Conservation (phyloP, 106 monocot genomes). For the Dendrobium nobile region DNA sequence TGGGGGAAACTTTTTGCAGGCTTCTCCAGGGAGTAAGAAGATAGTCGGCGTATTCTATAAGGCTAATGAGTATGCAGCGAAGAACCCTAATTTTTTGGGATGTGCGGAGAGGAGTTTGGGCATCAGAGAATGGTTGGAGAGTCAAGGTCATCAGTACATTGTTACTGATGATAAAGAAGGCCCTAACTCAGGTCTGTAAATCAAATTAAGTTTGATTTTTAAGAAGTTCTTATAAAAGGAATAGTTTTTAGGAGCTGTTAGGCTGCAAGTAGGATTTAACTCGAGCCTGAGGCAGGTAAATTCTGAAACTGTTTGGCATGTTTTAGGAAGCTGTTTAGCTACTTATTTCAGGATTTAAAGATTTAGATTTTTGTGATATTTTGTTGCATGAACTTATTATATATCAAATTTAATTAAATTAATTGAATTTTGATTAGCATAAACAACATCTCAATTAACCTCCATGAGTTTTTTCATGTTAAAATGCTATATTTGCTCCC, state of each 20-base stretch:
- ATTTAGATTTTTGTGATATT: no score
- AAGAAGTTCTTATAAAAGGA: background rate
- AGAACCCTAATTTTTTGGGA: constrained; percentile 88
- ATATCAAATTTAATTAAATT: no score
- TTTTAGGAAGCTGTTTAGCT: no score
- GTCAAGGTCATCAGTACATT: constrained; percentile 85
- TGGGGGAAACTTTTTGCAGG: constrained; percentile 21
- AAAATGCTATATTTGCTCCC: no score
- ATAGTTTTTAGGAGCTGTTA: background rate
- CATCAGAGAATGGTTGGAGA: constrained; percentile 82
- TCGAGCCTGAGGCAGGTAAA: no score
- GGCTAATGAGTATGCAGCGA: constrained; percentile 71
- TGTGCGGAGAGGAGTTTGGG: constrained; percentile 72
- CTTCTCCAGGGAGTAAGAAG: constrained; percentile 81
- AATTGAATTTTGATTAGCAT: no score
- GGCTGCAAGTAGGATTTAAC: no score
- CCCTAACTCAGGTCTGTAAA: constrained; percentile 53
- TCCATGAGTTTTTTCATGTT: no score
- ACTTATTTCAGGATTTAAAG: no score
- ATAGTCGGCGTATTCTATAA: constrained; percentile 98
- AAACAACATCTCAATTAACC: no score
- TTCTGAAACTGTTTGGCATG: no score
- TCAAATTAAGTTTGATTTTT: background rate
- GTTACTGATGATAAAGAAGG: constrained; percentile 99
- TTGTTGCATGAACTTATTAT: no score